Conservation (phyloP, 805 yeast genomes). For the Starmerella apis region DNA sequence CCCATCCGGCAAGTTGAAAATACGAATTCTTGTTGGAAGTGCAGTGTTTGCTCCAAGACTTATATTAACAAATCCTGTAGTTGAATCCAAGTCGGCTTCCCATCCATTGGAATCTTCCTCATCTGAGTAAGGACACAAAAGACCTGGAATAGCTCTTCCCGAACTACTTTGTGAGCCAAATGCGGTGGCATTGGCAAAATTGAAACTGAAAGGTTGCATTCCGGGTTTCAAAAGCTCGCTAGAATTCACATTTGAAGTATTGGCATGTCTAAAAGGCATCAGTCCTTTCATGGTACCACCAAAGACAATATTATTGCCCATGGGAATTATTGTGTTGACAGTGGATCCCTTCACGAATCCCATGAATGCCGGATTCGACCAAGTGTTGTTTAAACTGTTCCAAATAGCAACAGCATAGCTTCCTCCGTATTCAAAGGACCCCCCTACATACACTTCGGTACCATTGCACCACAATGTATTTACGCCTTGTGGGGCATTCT, state of each 20-base stretch:
- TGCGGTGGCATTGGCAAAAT: constrained; percentile 18
- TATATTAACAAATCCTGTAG: constrained; percentile 17
- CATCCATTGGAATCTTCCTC: constrained; percentile 20
- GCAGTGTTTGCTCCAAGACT: constrained; percentile 28
- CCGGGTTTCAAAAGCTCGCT: constrained; percentile 15
- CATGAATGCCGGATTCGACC: constrained; percentile 51
- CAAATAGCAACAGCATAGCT: constrained; percentile 56
- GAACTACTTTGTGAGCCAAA: constrained; percentile 2
- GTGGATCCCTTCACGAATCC: constrained; percentile 59
- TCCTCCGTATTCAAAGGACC: constrained; percentile 48
- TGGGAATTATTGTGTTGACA: constrained; percentile 51
- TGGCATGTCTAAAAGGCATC: constrained; percentile 32
- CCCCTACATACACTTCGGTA: constrained; percentile 64
- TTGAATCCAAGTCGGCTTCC: constrained; percentile 19
- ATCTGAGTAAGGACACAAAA: constrained; percentile 49
- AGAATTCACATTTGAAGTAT: constrained; percentile 17
- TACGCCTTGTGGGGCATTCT: constrained; percentile 24
- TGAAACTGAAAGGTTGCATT: constrained; percentile 18
- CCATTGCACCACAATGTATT: constrained; percentile 41
- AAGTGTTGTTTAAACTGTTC: constrained; percentile 37
- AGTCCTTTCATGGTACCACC: constrained; percentile 66
- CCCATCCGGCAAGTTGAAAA: constrained; percentile 50
- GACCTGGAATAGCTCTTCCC: constrained; percentile 21
- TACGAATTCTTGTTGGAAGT: constrained; percentile 59
- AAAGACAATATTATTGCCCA: constrained; percentile 47